Percentiles rank a stretch among this genome's conserved stretches.
Evolutionary conservation across 305 asterid species (phyloP).

Genomic region (Petunia hybrid): DNA sequence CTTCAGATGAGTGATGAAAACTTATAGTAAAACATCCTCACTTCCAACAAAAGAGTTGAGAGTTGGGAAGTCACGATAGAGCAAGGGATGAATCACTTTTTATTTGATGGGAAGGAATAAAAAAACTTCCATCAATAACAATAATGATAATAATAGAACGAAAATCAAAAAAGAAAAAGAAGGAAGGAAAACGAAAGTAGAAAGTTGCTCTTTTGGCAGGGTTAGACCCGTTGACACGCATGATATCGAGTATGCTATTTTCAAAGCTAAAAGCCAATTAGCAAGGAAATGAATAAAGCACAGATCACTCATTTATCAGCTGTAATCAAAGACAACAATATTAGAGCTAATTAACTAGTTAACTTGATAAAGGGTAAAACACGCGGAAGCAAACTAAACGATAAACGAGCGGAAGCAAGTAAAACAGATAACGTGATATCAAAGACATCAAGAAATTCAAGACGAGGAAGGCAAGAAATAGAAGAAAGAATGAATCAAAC

Average conservation of each 20-base stretch:
- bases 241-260: background rate
- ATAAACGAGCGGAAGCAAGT: no score
- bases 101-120: background rate
- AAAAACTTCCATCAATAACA: background rate
- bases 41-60: background rate
- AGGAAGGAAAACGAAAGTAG: background rate
- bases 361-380: no score
- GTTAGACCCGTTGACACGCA: background rate
- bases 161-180: background rate
- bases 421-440: no score
- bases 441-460: no score
- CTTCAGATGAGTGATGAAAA: background rate
- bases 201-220: background rate
- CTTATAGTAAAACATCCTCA: background rate
- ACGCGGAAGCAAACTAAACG: no score
- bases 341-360: background rate
- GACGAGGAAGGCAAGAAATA: no score
- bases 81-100: background rate
- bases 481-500: no score
- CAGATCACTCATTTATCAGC: background rate
- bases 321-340: background rate
- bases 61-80: background rate
- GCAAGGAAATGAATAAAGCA: background rate
- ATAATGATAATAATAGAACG: background rate
- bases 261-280: background rate